Conservation (phyloP, 169 alveolate species). For the Babesia bovis region DNA sequence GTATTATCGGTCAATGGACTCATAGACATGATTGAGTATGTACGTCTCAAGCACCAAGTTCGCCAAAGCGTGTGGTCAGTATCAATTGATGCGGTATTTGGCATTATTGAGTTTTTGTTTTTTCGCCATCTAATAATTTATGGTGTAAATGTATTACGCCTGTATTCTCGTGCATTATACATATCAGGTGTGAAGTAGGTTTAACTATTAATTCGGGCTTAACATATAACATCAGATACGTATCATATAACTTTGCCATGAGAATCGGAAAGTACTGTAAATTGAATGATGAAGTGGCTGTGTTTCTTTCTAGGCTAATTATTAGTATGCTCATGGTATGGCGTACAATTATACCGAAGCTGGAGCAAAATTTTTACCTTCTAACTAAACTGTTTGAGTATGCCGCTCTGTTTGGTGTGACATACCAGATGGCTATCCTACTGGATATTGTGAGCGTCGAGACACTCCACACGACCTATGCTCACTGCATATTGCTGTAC, state of each 20-base stretch:
- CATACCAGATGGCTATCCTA: conserved; percentile 37
- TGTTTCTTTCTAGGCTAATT: conserved; percentile 42
- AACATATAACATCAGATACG: conserved; percentile 7
- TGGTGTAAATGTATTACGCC: conserved; percentile 7
- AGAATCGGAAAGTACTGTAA: conserved; percentile 50
- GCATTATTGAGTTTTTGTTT: conserved; percentile 18
- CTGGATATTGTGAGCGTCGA: conserved; percentile 43
- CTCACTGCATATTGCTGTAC: conserved; percentile 33
- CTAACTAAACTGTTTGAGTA: conserved; percentile 29
- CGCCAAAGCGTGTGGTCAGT: conserved; percentile 14
- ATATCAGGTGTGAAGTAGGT: conserved; percentile 51
- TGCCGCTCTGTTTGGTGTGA: conserved; percentile 40
- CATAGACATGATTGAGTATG: conserved; percentile 43
- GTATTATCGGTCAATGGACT: not conserved
- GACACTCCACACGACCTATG: conserved; percentile 43
- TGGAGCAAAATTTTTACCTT: not conserved
- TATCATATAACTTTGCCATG: conserved; percentile 29
- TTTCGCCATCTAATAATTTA: conserved; percentile 21
- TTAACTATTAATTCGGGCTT: not conserved
- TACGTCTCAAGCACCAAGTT: conserved; percentile 14
- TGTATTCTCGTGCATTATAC: not conserved
- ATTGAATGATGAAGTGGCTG: conserved; percentile 59
- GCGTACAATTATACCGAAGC: conserved; percentile 19
- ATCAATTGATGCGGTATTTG: conserved; percentile 2
- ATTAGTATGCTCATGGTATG: conserved; percentile 44